Conservation (phyloP, 2,329 filamentous ascomycete genomes). For the Bipolaris sorokiniana region DNA sequence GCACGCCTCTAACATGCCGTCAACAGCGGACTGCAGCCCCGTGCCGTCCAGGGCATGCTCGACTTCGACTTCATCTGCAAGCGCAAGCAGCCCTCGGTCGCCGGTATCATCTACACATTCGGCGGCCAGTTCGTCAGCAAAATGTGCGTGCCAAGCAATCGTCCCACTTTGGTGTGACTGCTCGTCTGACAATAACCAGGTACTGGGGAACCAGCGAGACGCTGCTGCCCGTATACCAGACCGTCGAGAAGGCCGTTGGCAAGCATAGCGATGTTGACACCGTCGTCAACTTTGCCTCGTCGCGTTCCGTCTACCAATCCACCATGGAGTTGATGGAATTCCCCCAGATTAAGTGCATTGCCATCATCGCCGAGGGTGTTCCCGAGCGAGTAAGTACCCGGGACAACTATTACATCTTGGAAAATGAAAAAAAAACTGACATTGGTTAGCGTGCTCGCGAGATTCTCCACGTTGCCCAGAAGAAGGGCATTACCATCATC, state of each 20-base stretch:
- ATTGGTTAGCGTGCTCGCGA: slow-evolving; percentile 82
- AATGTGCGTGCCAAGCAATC: slow-evolving; percentile 67
- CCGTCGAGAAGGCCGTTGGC: slow-evolving; percentile 85
- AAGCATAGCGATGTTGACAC: slow-evolving; percentile 98
- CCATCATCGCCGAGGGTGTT: slow-evolving; percentile 99
- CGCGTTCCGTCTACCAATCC: slow-evolving; percentile 96
- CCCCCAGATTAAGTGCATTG: slow-evolving; percentile 97
- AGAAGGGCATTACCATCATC: slow-evolving; percentile 99
- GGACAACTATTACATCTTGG: neutral
- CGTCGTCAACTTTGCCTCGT: slow-evolving; percentile 99
- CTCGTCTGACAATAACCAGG: slow-evolving; percentile 47
- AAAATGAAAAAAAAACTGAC: slow-evolving; percentile 18
- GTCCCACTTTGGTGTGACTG: slow-evolving; percentile 3
- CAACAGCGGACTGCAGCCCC: slow-evolving; percentile 85
- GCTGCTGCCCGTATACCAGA: slow-evolving; percentile 96
- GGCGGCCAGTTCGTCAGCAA: slow-evolving; percentile 99
- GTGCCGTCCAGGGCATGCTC: slow-evolving; percentile 70
- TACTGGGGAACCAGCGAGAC: slow-evolving; percentile 99
- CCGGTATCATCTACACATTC: slow-evolving; percentile 99
- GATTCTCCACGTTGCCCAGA: slow-evolving; percentile 93
- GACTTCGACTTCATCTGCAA: slow-evolving; percentile 99
- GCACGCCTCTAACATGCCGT: slow-evolving; percentile 28
- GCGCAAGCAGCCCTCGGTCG: slow-evolving; percentile 92
- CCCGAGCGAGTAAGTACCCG: slow-evolving; percentile 81
- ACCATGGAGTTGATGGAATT: slow-evolving; percentile 98